Conservation (phyloP, 306 rosid genomes). For the Notholithocarpus densiflorus region DNA sequence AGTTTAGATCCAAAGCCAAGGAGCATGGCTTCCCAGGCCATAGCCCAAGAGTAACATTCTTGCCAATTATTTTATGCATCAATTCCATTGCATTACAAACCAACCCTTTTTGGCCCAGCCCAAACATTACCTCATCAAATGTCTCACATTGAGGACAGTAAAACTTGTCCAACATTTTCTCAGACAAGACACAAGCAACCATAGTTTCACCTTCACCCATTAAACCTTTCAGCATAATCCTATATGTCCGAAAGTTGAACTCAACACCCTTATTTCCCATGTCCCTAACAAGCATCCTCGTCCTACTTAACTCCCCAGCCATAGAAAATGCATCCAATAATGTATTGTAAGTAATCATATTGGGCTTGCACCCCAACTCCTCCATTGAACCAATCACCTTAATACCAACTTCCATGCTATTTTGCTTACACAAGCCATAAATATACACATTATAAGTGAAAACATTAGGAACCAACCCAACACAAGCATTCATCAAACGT, state of each 20-base stretch:
- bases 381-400: conserved; percentile 55
- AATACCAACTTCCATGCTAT: conserved; percentile 41
- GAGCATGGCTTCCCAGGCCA: conserved; percentile 62
- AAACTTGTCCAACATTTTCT: conserved; percentile 58
- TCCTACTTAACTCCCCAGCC: conserved; percentile 37
- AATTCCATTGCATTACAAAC: conserved; percentile 42
- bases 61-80: conserved; percentile 41
- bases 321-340: conserved; percentile 44
- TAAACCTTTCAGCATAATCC: conserved; percentile 54
- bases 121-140: conserved; percentile 48
- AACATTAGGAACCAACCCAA: conserved; percentile 68
- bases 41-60: conserved; percentile 47
- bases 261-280: conserved; percentile 56
- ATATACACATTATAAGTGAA: conserved; percentile 67
- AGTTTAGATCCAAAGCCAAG: conserved; percentile 32
- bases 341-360: conserved; percentile 67
- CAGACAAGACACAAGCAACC: conserved; percentile 51
- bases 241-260: conserved; percentile 52
- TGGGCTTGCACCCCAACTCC: conserved; percentile 60
- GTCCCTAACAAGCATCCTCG: conserved; percentile 43
- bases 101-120: conserved; percentile 55
- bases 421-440: conserved; percentile 67
- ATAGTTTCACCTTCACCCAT: conserved; percentile 41
- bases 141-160: conserved; percentile 41
- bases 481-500: conserved; percentile 72